These are phyloP conservation scores for Naganishia liquefaciens DNA, from an alignment of 1,284 basidiomycete genomes.

Conservation along the genomic window DNA sequence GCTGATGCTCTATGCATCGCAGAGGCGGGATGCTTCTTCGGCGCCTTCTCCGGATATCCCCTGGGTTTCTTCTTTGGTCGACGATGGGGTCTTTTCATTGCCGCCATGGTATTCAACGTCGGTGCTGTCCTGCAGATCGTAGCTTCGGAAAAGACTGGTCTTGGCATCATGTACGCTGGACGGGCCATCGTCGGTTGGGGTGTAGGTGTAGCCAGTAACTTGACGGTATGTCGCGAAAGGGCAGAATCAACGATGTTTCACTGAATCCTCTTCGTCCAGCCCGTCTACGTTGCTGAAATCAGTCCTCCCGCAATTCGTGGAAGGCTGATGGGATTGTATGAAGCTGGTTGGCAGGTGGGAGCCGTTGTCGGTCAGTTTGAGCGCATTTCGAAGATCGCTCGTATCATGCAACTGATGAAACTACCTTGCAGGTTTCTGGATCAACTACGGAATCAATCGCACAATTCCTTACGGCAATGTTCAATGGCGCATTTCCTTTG, in stretches of 20 bases:
- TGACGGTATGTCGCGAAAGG: conserved; percentile 28
- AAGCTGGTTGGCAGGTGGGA: conserved; percentile 55
- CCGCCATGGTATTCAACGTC: conserved; percentile 31
- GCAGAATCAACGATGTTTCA: too few relatives aligned
- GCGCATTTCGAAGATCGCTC: too few relatives aligned
- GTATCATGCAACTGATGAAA: background rate
- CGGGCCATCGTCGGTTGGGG: conserved; percentile 53
- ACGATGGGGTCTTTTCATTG: conserved; percentile 31
- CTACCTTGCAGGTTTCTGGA: conserved; percentile 54
- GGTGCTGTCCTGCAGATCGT: conserved; percentile 31
- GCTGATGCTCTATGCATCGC: background rate
- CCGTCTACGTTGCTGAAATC: conserved; percentile 56
- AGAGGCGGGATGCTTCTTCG: conserved; percentile 38
- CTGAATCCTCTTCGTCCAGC: conserved; percentile 33
- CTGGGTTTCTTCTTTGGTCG: conserved; percentile 37
- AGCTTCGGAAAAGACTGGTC: conserved; percentile 27
- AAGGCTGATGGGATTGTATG: conserved; percentile 59
- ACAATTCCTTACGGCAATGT: conserved; percentile 50
- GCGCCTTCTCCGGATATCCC: conserved; percentile 37
- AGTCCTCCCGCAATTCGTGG: conserved; percentile 57
- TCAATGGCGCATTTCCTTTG: conserved; percentile 60
- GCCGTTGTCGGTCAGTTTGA: conserved; percentile 42
- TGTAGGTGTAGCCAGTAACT: conserved; percentile 50
- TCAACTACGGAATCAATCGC: conserved; percentile 56
- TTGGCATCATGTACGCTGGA: conserved; percentile 43